Conservation (phyloP, 2,329 filamentous ascomycete genomes). For the Amphichorda felina region DNA sequence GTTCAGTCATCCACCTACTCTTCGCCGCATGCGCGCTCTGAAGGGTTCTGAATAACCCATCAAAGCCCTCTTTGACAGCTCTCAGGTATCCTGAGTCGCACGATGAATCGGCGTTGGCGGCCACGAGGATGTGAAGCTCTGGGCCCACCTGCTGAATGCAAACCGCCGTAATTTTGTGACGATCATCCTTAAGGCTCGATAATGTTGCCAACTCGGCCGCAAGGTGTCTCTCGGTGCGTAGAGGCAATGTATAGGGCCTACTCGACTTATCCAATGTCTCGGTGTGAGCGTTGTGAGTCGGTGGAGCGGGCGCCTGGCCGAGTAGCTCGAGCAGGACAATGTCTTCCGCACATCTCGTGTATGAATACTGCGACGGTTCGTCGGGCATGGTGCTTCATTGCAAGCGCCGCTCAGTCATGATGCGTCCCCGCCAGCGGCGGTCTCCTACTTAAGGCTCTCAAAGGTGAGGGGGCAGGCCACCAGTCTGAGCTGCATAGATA, state of each 20-base stretch:
- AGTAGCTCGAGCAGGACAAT: slow-evolving; percentile 8
- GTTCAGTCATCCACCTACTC: too few species aligned
- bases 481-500: not conserved
- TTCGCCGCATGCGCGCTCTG: too few species aligned
- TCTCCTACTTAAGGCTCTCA: too few species aligned
- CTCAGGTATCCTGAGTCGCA: not conserved
- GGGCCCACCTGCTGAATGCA: slow-evolving; percentile 6
- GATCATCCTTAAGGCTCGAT: slow-evolving; percentile 7
- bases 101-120: slow-evolving; percentile 7
- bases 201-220: slow-evolving; percentile 8
- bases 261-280: not conserved
- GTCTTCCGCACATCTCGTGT: slow-evolving; percentile 4
- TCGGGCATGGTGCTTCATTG: not conserved
- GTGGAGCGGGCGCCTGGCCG: not conserved
- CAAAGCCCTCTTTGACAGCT: not conserved
- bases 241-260: not conserved
- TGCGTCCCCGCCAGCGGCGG: too few species aligned
- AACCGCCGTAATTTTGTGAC: slow-evolving; percentile 7
- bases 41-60: not conserved
- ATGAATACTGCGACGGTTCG: not conserved
- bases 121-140: slow-evolving; percentile 7
- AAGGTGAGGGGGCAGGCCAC: too few species aligned
- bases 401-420: too few species aligned
- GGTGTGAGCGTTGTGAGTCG: not conserved
- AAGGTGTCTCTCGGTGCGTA: slow-evolving; percentile 6